Evolutionary conservation across 257 asterid species (phyloP), one percentile per base, ranked within the genome.

Genomic region (Lycium barbarum): DNA sequence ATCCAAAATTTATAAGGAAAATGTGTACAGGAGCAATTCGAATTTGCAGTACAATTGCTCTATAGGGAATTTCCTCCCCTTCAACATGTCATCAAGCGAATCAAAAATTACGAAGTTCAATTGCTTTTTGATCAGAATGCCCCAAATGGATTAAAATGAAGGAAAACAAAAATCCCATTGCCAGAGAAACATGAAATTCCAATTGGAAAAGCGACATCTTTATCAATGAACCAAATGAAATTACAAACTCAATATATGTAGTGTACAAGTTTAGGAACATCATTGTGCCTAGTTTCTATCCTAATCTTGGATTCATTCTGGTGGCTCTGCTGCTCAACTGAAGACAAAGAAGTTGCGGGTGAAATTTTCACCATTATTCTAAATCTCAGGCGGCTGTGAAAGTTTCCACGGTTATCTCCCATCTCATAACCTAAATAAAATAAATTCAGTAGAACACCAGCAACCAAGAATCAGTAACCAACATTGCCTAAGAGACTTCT

Each of bases 221-320:
- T 22, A 76, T 22, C 81, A 26, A 49, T 76, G 22, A 22, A 22
- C 22, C 81, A 84, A 57, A 86, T 85, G 76, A 76, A 58, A 86
- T 85, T 78, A 86, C 89, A 83, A 80, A 65, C 84, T 74, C 79
- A 83, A 49, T 26, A 76, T 22, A 76, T 76, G 82, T 51, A 86
- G 92, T 86, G 80, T 88, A 87, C 89, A 90, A 67, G 40, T 84
- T 84, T 90, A 85, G 88, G 84, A 86, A 85, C 86, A 90, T 81
- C 59, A 66, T 49, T 76, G 82, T 40, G 55, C 85, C 92, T 87
- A 83, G 84, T 26, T 62, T 85, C 90, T 85, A 84, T 86, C 87
- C 85, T 79, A 81, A 63, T 58, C 79, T 86, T 57, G 57, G 63
- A 81, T 87, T 83, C 85, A 70, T 54, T 84, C 87, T 86, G 84